A percentile compares a stretch with the other conserved stretches of the same genome.
These are phyloP conservation scores for Acanthamoeba quina DNA, from an alignment of 208 protist species.

Conservation along the genomic window DNA sequence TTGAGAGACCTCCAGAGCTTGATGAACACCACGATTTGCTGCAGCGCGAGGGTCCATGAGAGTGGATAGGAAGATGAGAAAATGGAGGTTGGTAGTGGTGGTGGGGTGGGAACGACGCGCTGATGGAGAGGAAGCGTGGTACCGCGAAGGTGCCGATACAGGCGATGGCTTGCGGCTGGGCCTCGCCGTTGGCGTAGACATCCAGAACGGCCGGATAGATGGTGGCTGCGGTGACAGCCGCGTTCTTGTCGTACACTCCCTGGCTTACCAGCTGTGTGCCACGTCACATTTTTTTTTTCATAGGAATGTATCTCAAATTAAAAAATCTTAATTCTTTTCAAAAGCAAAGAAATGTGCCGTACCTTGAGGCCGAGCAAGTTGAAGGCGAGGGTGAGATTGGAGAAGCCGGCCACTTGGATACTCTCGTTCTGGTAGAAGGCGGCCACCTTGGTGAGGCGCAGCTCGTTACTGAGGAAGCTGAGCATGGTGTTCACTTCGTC, in stretches of 20 bases:
- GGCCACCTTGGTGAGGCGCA: constrained; percentile 39
- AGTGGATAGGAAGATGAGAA: neutral
- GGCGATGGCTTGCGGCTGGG: constrained; percentile 31
- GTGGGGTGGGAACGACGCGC: neutral
- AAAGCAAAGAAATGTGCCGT: neutral
- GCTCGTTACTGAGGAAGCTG: constrained; percentile 63
- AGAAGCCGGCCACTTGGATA: constrained; percentile 47
- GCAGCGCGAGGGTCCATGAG: neutral
- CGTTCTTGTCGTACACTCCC: constrained; percentile 28
- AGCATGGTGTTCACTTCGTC: constrained; percentile 63
- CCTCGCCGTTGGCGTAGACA: neutral
- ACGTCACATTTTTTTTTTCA: neutral
- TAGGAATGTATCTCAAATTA: too few species aligned
- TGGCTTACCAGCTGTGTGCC: neutral
- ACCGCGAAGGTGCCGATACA: constrained; percentile 46
- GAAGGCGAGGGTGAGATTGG: constrained; percentile 10
- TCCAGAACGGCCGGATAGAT: neutral
- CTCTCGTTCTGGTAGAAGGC: constrained; percentile 71
- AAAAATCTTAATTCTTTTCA: too few species aligned
- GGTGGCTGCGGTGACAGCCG: neutral
- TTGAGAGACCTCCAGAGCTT: neutral
- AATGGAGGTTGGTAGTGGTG: neutral
- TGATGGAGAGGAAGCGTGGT: neutral
- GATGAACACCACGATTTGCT: constrained; percentile 30
- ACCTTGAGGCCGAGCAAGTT: constrained; percentile 61